Evolutionary conservation across 2,329 filamentous ascomycete species (phyloP).

Genomic region (Aspergillus sp.): DNA sequence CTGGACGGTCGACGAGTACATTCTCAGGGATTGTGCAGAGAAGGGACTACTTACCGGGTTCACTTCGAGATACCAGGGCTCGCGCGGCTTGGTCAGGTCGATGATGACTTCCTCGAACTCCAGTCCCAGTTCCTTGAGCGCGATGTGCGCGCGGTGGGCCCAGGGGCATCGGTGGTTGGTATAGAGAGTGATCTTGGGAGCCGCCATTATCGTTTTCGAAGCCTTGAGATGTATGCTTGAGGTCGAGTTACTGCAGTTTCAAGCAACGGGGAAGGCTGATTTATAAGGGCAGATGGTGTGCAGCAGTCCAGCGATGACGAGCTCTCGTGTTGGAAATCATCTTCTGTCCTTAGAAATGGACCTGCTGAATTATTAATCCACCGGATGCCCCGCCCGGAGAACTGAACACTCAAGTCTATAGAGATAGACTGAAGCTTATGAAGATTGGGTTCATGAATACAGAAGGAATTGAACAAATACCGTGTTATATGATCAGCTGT

Average conservation of each 20-base stretch:
- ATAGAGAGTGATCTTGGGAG: conserved; percentile 63
- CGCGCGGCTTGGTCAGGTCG: conserved; percentile 67
- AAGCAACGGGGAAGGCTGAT: too few relatives aligned
- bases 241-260: too few relatives aligned
- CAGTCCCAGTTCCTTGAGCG: conserved; percentile 64
- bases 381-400: too few relatives aligned
- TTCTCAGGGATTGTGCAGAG: neutral
- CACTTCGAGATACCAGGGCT: conserved; percentile 71
- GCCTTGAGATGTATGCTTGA: too few relatives aligned
- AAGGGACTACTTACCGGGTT: conserved; percentile 57
- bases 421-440: too few relatives aligned
- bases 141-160: conserved; percentile 74
- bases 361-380: too few relatives aligned
- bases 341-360: too few relatives aligned
- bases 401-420: too few relatives aligned
- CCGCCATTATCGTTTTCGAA: conserved; percentile 24
- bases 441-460: too few relatives aligned
- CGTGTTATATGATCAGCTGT: too few relatives aligned
- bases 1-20: neutral
- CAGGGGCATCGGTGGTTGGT: conserved; percentile 70
- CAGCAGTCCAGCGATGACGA: neutral
- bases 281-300: too few relatives aligned
- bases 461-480: too few relatives aligned
- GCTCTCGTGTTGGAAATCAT: neutral
- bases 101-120: conserved; percentile 71